Conservation (phyloP, 768 basidiomycete genomes). For the Botryobasidium botryosum region DNA sequence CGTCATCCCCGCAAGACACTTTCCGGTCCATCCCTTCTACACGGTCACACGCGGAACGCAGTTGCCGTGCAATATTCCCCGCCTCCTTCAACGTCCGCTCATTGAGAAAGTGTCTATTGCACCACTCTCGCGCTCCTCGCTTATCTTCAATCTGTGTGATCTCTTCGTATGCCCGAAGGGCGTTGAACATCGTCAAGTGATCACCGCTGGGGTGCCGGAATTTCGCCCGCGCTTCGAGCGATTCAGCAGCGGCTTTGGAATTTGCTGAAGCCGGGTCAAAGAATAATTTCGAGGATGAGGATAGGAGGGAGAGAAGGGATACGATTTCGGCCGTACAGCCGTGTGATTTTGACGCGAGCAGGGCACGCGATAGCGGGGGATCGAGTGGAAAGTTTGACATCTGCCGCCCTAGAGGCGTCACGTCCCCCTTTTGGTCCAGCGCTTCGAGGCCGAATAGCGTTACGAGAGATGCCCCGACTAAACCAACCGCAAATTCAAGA, state of each 20-base stretch:
- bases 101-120: constrained; percentile 66
- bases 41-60: constrained; percentile 45
- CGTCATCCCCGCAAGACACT: constrained; percentile 40
- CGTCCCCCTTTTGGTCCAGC: constrained; percentile 39
- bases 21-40: constrained; percentile 40
- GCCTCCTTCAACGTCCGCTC: constrained; percentile 68
- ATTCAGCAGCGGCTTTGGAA: constrained; percentile 33
- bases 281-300: constrained; percentile 68
- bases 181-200: constrained; percentile 78
- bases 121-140: constrained; percentile 42
- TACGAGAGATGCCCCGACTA: constrained; percentile 22
- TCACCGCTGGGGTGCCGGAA: constrained; percentile 79
- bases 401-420: constrained; percentile 59
- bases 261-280: constrained; percentile 44
- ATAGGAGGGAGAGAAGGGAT: constrained; percentile 70
- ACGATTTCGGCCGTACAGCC: constrained; percentile 66
- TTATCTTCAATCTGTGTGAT: constrained; percentile 25
- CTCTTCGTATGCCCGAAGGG: constrained; percentile 66
- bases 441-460: constrained; percentile 64
- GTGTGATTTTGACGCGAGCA: constrained; percentile 59
- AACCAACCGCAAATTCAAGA: background rate
- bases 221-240: constrained; percentile 44
- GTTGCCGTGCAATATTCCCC: constrained; percentile 60
- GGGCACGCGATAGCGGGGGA: constrained; percentile 56
- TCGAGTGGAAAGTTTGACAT: constrained; percentile 95